phyloP scores from a whole-genome alignment of 768 basidiomycete genomes.

The Cyathus striatus region DNA sequence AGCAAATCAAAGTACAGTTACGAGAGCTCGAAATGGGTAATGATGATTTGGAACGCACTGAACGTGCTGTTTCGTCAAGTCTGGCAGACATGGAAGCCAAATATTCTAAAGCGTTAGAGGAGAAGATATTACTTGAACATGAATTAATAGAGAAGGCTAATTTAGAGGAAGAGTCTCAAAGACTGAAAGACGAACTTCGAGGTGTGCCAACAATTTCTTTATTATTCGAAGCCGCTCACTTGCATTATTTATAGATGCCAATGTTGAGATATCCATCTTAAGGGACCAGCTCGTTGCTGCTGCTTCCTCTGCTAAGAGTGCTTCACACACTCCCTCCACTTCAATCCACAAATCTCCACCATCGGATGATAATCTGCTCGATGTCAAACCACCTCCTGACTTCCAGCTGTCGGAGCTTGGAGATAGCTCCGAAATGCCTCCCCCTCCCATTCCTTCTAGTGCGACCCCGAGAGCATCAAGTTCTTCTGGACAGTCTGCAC shows the following conservation, averaged over 20 bases:
- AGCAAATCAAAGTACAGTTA: conserved; percentile 65
- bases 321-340: conserved; percentile 28
- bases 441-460: conserved; percentile 20
- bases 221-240: conserved; percentile 2
- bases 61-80: conserved; percentile 80
- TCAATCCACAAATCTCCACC: conserved; percentile 19
- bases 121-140: conserved; percentile 96
- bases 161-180: conserved; percentile 86
- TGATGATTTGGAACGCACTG: conserved; percentile 94
- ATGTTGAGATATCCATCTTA: conserved; percentile 77
- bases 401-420: conserved; percentile 55
- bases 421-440: conserved; percentile 31
- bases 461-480: conserved; percentile 32
- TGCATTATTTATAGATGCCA: conserved; percentile 55
- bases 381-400: conserved; percentile 54
- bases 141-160: conserved; percentile 88
- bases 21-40: conserved; percentile 96
- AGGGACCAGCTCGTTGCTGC: conserved; percentile 57
- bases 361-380: conserved; percentile 55
- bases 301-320: conserved; percentile 9
- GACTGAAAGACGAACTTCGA: conserved; percentile 88
- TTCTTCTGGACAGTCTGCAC: conserved; percentile 37
- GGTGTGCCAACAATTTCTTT: conserved; percentile 43
- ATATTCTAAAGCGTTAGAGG: conserved; percentile 88
- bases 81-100: conserved; percentile 82